phyloP scores from a whole-genome alignment of 208 protist species.

The Naegleria gruberi region DNA sequence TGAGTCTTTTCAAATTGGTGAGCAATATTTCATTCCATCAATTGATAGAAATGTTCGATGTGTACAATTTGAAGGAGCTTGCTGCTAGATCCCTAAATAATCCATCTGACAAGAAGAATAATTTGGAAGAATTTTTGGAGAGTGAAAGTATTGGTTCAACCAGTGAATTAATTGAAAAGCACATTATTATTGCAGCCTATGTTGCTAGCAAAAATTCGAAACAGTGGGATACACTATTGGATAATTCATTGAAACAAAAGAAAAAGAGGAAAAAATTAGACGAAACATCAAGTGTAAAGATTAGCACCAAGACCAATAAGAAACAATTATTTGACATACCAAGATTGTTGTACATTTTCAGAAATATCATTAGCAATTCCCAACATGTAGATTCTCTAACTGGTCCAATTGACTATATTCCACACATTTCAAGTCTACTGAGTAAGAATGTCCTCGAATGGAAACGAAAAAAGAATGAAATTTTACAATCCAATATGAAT shows the following conservation, averaged over 20 bases:
- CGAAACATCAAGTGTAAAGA: not conserved
- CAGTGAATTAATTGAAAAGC: not conserved
- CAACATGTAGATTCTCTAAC: not conserved
- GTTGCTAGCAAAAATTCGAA: not conserved
- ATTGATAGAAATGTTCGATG: not conserved
- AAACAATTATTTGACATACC: not conserved
- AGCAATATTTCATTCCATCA: not conserved
- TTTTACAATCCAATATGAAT: not conserved
- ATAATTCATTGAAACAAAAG: not conserved
- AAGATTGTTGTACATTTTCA: not conserved
- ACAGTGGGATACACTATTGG: not conserved
- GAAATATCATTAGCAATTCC: not conserved
- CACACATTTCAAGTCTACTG: not conserved
- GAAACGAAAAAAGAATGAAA: not conserved
- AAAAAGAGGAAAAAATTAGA: not conserved
- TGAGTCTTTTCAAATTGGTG: not conserved
- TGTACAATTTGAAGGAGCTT: not conserved
- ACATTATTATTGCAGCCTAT: not conserved
- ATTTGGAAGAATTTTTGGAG: not conserved
- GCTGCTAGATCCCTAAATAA: too few species aligned
- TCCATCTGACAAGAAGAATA: not conserved
- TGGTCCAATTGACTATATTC: not conserved
- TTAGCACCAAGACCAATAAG: not conserved
- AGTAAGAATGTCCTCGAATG: not conserved
- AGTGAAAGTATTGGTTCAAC: not conserved